Evolutionary conservation across 164 flowering plant species (phyloP).

Genomic region (Stephania cephalantha): DNA sequence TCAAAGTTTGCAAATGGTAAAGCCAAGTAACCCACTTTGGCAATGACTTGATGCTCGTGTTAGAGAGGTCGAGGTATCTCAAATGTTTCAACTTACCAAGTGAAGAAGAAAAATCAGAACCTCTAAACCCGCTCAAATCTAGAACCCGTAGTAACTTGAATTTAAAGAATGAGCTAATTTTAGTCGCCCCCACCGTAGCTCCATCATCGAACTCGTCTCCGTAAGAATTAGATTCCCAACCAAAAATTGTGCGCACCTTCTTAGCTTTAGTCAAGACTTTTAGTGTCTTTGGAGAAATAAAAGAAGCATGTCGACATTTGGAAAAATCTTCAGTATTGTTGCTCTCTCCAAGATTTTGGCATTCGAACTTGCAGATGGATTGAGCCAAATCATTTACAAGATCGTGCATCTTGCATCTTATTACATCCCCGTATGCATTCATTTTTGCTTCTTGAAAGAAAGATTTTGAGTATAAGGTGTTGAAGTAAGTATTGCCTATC

Average conservation of each 20-base stretch:
- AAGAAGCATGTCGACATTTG: background rate
- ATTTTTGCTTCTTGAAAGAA: constrained; percentile 3
- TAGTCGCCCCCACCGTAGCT: too few species aligned
- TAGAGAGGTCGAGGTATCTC: constrained; percentile 13
- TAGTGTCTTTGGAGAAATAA: background rate
- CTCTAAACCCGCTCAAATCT: background rate
- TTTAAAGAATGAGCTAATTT: background rate
- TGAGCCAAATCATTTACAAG: constrained; percentile 11
- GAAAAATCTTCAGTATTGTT: background rate
- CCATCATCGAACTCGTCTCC: too few species aligned
- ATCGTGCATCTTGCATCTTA: constrained; percentile 14
- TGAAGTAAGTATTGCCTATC: background rate
- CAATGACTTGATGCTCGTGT: background rate
- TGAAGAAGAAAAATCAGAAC: background rate
- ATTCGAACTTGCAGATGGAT: background rate
- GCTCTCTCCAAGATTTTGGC: background rate
- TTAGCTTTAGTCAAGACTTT: background rate
- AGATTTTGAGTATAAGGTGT: background rate
- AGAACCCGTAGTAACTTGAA: constrained; percentile 7
- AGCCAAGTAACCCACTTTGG: background rate
- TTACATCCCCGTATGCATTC: background rate
- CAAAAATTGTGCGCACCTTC: background rate
- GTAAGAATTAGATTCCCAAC: background rate
- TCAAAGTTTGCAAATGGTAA: background rate
- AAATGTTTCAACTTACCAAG: background rate